Evolutionary conservation across 2,329 filamentous ascomycete species (phyloP), one percentile per base, ranked within the genome.

Genomic region (Cytospora chrysosperma): DNA sequence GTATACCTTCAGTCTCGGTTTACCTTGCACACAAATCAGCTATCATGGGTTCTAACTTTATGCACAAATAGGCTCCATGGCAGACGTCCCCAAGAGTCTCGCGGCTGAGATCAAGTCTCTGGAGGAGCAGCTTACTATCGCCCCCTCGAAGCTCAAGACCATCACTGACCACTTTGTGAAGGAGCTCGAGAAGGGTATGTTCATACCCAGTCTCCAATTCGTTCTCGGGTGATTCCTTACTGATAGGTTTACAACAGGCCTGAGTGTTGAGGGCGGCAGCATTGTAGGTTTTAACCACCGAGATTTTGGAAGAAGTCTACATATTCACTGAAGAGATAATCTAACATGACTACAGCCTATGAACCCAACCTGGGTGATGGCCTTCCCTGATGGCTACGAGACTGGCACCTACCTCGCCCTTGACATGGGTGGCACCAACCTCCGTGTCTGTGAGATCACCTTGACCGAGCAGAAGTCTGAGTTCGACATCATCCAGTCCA

Each of bases 361-460:
- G 94, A 97, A 97, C 79, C 91, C 94, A 64, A 96, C 93, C 62
- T 97, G 94, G 94, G 93, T 96, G 67, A 93, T 96, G 87, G 86
- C 86, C 54, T 92, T 92, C 76, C 94, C 94, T 26, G 90, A 89
- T 73, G 94, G 94, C 68, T 77, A 93, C 69, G 94, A 97, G 77
- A 91, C 88, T 10, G 94, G 94, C 66, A 95, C 89, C 17, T 97
- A 88, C 75, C 82, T 98, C 47, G 93, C 94, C 61, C 83, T 98
- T 50, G 94, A 98, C 74, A 96, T 98, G 90, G 94, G 94, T 63
- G 94, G 94, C 71, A 98, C 94, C 72, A 98, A 98, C 77, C 80
- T 97, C 67, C 90, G 94, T 75, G 93, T 98, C 68, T 97, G 94
- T 77, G 91, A 96, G 77, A 94, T 98, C 72, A 92, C 88, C 65